Percentiles rank a stretch among this genome's conserved stretches.
Evolutionary conservation across 2,329 filamentous ascomycete species (phyloP).

Genomic region (Graphilbum fragrans): DNA sequence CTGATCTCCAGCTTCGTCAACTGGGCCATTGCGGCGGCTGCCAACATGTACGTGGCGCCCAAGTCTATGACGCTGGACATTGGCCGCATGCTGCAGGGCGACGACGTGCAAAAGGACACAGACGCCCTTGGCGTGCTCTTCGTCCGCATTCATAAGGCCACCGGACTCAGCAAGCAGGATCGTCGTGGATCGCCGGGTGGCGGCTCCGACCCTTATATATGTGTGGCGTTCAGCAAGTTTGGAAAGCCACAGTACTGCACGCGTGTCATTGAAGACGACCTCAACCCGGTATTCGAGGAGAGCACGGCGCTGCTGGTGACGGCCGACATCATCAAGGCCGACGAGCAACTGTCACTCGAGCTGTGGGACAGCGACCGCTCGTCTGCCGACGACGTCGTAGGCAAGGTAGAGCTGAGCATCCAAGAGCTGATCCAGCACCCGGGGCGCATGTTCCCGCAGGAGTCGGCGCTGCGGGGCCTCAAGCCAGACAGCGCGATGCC

Average conservation of each 20-base stretch:
- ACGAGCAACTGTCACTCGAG: constrained; percentile 87
- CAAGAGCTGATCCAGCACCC: constrained; percentile 93
- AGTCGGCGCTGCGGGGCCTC: constrained; percentile 72
- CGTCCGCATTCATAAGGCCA: constrained; percentile 80
- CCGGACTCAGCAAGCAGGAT: constrained; percentile 86
- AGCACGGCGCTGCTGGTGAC: constrained; percentile 76
- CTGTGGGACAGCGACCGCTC: constrained; percentile 93
- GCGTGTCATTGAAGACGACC: constrained; percentile 84
- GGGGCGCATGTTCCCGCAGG: constrained; percentile 82
- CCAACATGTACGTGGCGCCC: constrained; percentile 84
- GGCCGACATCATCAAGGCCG: constrained; percentile 78
- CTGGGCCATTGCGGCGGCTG: constrained; percentile 79
- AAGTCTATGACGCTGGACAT: constrained; percentile 91
- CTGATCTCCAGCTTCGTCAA: constrained; percentile 96
- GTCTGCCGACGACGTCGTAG: constrained; percentile 87
- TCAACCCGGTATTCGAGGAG: constrained; percentile 90
- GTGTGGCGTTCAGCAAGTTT: constrained; percentile 89
- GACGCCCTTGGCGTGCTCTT: constrained; percentile 81
- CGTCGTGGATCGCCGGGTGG: constrained; percentile 68
- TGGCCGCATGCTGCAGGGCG: constrained; percentile 79
- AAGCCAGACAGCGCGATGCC: constrained; percentile 82
- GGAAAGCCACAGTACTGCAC: constrained; percentile 97
- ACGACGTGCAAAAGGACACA: constrained; percentile 83
- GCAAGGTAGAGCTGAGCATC: constrained; percentile 86
- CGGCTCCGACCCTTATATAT: constrained; percentile 92